Conservation (phyloP, 164 flowering plant species). For the Macadamia integrifolia region DNA sequence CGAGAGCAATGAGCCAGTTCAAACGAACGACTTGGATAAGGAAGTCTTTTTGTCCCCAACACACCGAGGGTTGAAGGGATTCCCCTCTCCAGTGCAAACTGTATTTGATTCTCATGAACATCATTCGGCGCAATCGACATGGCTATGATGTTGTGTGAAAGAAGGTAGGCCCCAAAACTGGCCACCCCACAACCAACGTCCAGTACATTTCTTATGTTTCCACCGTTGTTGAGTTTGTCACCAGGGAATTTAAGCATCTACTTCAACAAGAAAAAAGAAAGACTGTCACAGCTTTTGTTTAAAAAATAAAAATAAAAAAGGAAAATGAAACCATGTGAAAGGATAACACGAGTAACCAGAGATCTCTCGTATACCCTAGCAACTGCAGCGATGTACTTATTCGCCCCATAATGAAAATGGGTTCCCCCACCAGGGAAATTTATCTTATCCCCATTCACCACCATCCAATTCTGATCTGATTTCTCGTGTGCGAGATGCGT, state of each 20-base stretch:
- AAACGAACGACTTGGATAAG: constrained; percentile 80
- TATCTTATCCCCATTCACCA: constrained; percentile 75
- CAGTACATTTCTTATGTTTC: constrained; percentile 60
- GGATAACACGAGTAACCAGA: not conserved
- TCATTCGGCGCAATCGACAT: constrained; percentile 84
- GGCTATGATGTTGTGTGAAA: constrained; percentile 49
- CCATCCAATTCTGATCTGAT: constrained; percentile 90
- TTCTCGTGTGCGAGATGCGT: constrained; percentile 80
- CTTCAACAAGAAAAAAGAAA: constrained; percentile 6
- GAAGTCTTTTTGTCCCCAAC: constrained; percentile 68
- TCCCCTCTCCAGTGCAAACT: constrained; percentile 74
- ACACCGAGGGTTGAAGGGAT: constrained; percentile 74
- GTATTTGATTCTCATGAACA: constrained; percentile 79
- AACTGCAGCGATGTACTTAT: constrained; percentile 60
- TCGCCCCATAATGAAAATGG: constrained; percentile 81
- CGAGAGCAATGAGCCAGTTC: constrained; percentile 77
- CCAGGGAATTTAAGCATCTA: constrained; percentile 79
- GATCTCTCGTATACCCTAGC: constrained; percentile 41
- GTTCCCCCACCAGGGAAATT: constrained; percentile 91
- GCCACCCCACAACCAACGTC: constrained; percentile 90
- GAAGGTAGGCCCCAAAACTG: constrained; percentile 82
- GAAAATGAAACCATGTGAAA: not conserved
- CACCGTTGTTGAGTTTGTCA: constrained; percentile 66
- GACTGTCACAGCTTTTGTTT: not conserved
- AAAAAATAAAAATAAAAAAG: not conserved